phyloP scores from a whole-genome alignment of 805 yeast species.

The Kockiozyma suomiensis region DNA sequence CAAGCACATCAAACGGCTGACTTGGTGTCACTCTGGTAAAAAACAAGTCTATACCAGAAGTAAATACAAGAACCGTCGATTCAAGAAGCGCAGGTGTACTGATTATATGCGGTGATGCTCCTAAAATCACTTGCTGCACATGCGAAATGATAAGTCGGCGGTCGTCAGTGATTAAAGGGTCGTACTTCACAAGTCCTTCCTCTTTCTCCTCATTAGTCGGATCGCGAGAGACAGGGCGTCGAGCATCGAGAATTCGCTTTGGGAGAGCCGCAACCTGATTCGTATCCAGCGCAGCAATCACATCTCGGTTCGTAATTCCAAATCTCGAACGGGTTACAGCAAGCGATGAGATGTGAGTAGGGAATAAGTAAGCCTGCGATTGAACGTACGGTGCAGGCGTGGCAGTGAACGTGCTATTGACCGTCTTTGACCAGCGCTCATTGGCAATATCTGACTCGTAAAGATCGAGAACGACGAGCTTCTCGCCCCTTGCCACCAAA shows the following conservation, averaged over 20 bases:
- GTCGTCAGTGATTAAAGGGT: constrained; percentile 58
- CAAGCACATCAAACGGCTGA: constrained; percentile 75
- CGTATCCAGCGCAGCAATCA: constrained; percentile 58
- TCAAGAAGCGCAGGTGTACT: constrained; percentile 67
- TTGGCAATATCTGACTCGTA: constrained; percentile 68
- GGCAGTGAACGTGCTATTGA: constrained; percentile 37
- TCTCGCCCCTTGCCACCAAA: constrained; percentile 48
- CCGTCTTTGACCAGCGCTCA: constrained; percentile 41
- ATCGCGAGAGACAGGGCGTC: constrained; percentile 62
- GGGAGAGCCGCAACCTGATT: constrained; percentile 71
- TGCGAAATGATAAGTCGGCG: constrained; percentile 58
- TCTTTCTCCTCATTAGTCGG: constrained; percentile 55
- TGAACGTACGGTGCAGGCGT: constrained; percentile 52
- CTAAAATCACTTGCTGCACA: constrained; percentile 46
- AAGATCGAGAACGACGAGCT: constrained; percentile 73
- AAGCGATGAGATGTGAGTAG: constrained; percentile 58
- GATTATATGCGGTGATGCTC: constrained; percentile 37
- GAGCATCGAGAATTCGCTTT: constrained; percentile 63
- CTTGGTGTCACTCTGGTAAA: constrained; percentile 82
- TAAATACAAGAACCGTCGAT: constrained; percentile 69
- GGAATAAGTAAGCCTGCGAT: constrained; percentile 61
- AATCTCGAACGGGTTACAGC: constrained; percentile 59
- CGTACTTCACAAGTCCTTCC: constrained; percentile 69
- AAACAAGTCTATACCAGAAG: constrained; percentile 72
- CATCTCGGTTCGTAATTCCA: constrained; percentile 69